Evolutionary conservation across 2,329 filamentous ascomycete genomes (phyloP), one percentile per base, ranked within the genome.

Genomic region (Venturia pyrina): DNA sequence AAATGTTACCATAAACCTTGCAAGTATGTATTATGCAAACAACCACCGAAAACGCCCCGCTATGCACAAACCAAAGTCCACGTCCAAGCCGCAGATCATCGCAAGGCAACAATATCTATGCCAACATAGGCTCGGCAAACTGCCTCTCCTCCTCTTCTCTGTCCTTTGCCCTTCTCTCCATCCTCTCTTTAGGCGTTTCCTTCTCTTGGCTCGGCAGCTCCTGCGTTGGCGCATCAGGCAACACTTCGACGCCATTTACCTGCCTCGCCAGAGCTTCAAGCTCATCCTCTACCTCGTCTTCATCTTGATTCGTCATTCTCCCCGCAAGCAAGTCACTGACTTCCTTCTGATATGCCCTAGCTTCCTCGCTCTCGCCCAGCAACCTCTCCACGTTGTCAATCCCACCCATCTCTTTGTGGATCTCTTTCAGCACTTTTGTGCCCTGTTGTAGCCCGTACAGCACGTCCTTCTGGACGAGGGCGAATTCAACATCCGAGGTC

Each of bases 271-370:
- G 82, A 0, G 87, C 88, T 65, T 90, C 91, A 64, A 99, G 81
- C 78, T 99, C 95, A 73, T 97, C 93, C 75, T 99, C 95, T 43
- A 99, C 95, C 73, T 97, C 95, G 73, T 98, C 93, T 76, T 99
- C 95, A 77, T 99, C 95, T 72, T 96, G 89, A 73, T 92, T 95
- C 17, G 92, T 91, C 80, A 99, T 93, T 71, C 88, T 87, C 15
- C 90, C 90, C 43, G 88, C 90, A 2, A 99, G 85, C 84, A 97
- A 90, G 62, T 96, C 91, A 78, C 89, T 95, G 71, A 99, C 85
- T 80, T 99, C 93, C 82, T 89, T 84, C 76, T 98, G 93, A 78
- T 98, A 98, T 40, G 91, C 91, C 71, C 91, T 85, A 8, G 92
- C 93, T 71, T 98, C 95, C 44, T 90, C 91, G 57, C 86, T 91